Conservation (phyloP, 371 early-diverging fungal genomes). For the Lichtheimia hyalospora region DNA sequence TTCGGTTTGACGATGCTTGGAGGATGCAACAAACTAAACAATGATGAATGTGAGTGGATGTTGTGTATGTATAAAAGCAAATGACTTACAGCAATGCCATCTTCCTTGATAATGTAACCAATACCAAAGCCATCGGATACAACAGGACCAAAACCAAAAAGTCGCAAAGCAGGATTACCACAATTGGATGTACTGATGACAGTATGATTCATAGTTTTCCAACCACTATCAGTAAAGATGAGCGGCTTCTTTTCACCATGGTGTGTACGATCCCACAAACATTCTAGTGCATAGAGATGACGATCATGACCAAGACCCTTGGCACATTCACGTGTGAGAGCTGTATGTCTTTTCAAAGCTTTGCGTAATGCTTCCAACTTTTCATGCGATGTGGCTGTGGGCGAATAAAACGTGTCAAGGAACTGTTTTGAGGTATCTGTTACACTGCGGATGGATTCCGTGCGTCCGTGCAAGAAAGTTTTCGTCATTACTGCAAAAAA, state of each 20-base stretch:
- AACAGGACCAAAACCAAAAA: constrained; percentile 92
- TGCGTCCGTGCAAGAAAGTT: constrained; percentile 81
- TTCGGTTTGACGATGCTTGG: constrained; percentile 60
- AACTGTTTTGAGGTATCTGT: constrained; percentile 70
- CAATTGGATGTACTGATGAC: constrained; percentile 88
- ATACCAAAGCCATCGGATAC: constrained; percentile 90
- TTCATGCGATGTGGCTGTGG: constrained; percentile 29
- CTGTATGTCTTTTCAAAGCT: constrained; percentile 70
- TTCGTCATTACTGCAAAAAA: constrained; percentile 68
- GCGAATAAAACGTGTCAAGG: constrained; percentile 71
- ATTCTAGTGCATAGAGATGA: constrained; percentile 80
- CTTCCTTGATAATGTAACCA: constrained; percentile 87
- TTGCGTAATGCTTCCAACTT: constrained; percentile 56
- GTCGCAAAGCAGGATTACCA: constrained; percentile 77
- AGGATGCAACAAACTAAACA: constrained; percentile 43
- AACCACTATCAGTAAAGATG: constrained; percentile 73
- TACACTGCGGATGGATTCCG: constrained; percentile 87
- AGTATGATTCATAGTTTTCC: constrained; percentile 65
- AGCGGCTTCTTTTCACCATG: constrained; percentile 61
- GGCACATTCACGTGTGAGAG: constrained; percentile 71
- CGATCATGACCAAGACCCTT: constrained; percentile 85
- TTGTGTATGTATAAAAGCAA: no score
- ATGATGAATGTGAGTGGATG: constrained; percentile 4
- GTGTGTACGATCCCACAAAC: constrained; percentile 45
- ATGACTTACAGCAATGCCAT: constrained; percentile 36